Percentiles rank a stretch among this genome's conserved stretches.
Evolutionary conservation across 208 protist genomes (phyloP).

Genomic region (Wallacemonas sp.): DNA sequence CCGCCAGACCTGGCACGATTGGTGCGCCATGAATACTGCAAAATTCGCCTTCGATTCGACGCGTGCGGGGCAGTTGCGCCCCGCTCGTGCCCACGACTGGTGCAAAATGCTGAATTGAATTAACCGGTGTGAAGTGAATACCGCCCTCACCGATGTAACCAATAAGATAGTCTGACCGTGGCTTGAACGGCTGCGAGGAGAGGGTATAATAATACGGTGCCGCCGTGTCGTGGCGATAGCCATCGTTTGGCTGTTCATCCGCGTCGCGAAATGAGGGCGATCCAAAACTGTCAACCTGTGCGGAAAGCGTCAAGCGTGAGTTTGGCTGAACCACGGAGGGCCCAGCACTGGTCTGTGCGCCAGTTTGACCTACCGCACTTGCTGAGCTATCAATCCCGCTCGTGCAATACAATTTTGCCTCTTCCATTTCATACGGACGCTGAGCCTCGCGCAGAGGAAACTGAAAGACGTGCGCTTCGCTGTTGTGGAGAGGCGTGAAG

Average conservation of each 20-base stretch:
- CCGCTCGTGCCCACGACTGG: slow-evolving; percentile 26
- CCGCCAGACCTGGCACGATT: slow-evolving; percentile 45
- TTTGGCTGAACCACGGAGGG: slow-evolving; percentile 29
- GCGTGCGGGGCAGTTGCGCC: not conserved
- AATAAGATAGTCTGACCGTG: slow-evolving; percentile 69
- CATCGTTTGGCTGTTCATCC: slow-evolving; percentile 1
- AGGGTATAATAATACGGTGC: slow-evolving; percentile 61
- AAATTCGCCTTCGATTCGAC: not conserved
- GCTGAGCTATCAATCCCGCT: slow-evolving; percentile 19
- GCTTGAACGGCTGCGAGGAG: slow-evolving; percentile 65
- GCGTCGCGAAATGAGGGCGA: slow-evolving; percentile 59
- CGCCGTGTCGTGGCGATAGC: not conserved
- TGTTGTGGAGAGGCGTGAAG: slow-evolving; percentile 46
- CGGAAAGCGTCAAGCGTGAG: slow-evolving; percentile 75
- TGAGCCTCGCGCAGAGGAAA: slow-evolving; percentile 69
- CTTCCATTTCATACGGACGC: slow-evolving; percentile 77
- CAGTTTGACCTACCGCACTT: not conserved
- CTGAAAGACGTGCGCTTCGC: slow-evolving; percentile 86
- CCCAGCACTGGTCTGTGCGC: not conserved
- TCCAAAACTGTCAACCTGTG: slow-evolving; percentile 75
- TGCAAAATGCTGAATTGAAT: slow-evolving; percentile 57
- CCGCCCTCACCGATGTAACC: slow-evolving; percentile 52
- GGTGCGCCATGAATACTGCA: slow-evolving; percentile 35
- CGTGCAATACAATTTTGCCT: slow-evolving; percentile 60
- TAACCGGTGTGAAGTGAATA: slow-evolving; percentile 72